These are phyloP conservation scores for Thalassiosira sp. DNA, from an alignment of 352 stramenopile species.

Conservation along the genomic window DNA sequence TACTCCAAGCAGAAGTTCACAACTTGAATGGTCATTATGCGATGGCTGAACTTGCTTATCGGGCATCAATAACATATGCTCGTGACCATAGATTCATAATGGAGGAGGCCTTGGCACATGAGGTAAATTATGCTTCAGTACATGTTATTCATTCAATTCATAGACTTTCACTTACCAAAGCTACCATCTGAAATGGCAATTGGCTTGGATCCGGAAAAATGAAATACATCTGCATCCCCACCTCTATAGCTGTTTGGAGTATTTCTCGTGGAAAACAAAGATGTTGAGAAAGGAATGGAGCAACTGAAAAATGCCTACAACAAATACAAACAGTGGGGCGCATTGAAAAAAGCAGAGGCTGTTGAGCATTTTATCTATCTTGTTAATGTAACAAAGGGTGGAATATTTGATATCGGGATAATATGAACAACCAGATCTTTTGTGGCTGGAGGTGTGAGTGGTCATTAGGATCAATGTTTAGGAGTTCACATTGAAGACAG, in stretches of 20 bases:
- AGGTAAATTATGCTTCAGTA: no score
- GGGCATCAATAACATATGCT: constrained; percentile 23
- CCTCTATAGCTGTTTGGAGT: background rate
- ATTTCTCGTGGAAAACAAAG: background rate
- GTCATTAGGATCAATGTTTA: no score
- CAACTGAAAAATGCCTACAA: background rate
- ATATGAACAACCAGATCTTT: no score
- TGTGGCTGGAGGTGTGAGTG: no score
- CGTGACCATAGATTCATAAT: constrained; percentile 7
- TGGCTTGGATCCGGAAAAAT: no score
- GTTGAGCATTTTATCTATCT: constrained; percentile 2
- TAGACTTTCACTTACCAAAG: background rate
- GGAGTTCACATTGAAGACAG: no score
- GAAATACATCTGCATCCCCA: no score
- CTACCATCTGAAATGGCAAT: background rate
- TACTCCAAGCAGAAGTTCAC: constrained; percentile 21
- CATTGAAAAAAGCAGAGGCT: background rate
- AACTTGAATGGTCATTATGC: constrained; percentile 22
- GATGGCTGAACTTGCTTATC: constrained; percentile 21
- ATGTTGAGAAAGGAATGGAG: background rate
- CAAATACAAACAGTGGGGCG: constrained; percentile 4
- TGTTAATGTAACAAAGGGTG: no score
- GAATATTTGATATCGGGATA: no score
- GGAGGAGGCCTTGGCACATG: constrained; percentile 1
- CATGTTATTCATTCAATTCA: no score